Evolutionary conservation across 495 filamentous ascomycete species (phyloP).

Genomic region (Oidiodendron maius): DNA sequence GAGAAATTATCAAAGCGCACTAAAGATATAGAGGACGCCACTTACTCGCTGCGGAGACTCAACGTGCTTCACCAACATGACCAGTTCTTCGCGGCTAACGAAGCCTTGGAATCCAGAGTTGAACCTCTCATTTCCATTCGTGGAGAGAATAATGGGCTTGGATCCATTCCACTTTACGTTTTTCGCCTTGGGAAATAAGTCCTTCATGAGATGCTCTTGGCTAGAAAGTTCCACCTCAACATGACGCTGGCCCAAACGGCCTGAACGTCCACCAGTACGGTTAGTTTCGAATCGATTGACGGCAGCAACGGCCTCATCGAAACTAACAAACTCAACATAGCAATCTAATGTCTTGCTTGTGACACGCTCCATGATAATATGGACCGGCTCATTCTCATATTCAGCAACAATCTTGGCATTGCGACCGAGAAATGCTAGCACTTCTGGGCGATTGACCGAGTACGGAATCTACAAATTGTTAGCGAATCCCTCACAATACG

Average conservation of each 20-base stretch:
- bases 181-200: slow-evolving; percentile 62
- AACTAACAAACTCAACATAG: slow-evolving; percentile 60
- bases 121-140: slow-evolving; percentile 39
- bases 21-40: no score
- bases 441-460: slow-evolving; percentile 55
- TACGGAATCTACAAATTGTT: slow-evolving; percentile 57
- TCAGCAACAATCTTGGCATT: slow-evolving; percentile 51
- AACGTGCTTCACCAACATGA: slow-evolving; percentile 58
- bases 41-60: slow-evolving; percentile 63
- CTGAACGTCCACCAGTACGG: slow-evolving; percentile 32
- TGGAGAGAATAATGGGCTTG: slow-evolving; percentile 36
- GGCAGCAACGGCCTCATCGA: slow-evolving; percentile 46
- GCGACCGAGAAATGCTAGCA: slow-evolving; percentile 66
- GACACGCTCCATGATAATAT: slow-evolving; percentile 79
- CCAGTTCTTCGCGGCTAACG: slow-evolving; percentile 64
- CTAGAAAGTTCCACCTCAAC: slow-evolving; percentile 56
- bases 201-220: slow-evolving; percentile 56
- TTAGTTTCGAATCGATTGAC: slow-evolving; percentile 40
- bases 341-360: slow-evolving; percentile 74
- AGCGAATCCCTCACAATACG: not conserved
- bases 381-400: slow-evolving; percentile 50
- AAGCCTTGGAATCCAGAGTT: slow-evolving; percentile 66
- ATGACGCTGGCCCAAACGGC: slow-evolving; percentile 57
- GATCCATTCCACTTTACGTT: slow-evolving; percentile 54
- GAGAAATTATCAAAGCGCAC: no score